Base-by-base conservation (phyloP, 768 basidiomycete species). In the Russula foetens region DNA sequence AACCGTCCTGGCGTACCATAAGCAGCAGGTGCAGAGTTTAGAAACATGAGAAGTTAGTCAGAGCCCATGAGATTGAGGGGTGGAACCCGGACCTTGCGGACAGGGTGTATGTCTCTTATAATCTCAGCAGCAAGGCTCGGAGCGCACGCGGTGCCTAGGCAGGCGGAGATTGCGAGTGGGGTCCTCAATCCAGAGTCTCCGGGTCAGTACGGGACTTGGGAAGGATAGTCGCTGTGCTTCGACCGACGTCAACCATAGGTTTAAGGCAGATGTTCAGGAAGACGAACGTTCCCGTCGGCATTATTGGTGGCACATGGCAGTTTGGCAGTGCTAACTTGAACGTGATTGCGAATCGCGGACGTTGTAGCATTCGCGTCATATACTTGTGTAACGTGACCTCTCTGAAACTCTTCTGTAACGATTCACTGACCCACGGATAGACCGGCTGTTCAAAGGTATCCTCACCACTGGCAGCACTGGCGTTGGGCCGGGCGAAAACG, bases 111-210 rank as follows among this genome's bases (percentile, higher is more conserved):
- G 52, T 19, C 31, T 29, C 58, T 53, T 44, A 19, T n/a, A 48
- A 17, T n/a, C 9, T 35, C 35, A 35, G 35, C 35, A 12, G 35
- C 9, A 12, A n/a, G 58, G 39, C 50, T 28, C 35, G 44, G 44
- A 41, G 17, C 28, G 9, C 29, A 29, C 15, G 21, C 11, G 8
- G 23, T 21, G 12, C 3, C 12, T 29, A 43, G 19, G 29, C 7
- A 15, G 39, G 35, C 55, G 55, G 55, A 56, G 52, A 59, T 47
- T 39, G 44, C 7, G 35, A 1, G 58, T 53, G 58, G 58, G 51
- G 50, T 26, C 8, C 2, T 23, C 7, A 2, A 17, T 19, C 21
- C 17, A 35, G 9, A 35, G 35, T 35, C 35, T 12, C 14, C 35
- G 35, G 6, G 14, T 35, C 9, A 35, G 35, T 35, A 12, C 58